Evolutionary conservation across 768 basidiomycete species (phyloP), one percentile per base, ranked within the genome.

Genomic region (Suillus alpinus): DNA sequence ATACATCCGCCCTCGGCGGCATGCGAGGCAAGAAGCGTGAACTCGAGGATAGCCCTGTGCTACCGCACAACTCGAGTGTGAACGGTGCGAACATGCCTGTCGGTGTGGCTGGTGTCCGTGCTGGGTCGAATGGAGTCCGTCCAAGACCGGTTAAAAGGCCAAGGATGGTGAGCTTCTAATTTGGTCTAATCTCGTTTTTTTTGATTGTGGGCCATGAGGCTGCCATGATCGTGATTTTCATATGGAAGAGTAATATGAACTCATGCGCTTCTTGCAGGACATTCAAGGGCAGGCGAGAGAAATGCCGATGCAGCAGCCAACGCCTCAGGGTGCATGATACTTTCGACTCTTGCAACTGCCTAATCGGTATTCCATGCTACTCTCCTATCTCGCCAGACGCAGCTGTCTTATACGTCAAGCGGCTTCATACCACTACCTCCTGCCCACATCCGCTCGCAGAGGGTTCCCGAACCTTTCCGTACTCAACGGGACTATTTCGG

Each of bases 61-160:
- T 60, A 40, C 60, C 67, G 47, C 59, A 70, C 40, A 70, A 69
- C 26, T 64, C 72, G 36, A 60, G 61, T 6, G 56, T 63, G 3
- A 65, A 68, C n/a, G 69, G 67, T 62, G 71, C 71, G 18, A 72
- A 61, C 37, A 61, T 64, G 14, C 63, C 71, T 13, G 59, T 73
- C 31, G 67, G 67, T 37, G 71, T 80, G 16, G 67, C 83, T 16
- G 81, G 81, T 65, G 81, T 86, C 31, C 84, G 84, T 66, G 84
- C 86, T 10, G 88, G 88, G 18, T 78, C 77, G 40, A 79, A 78
- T 8, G 82, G 80, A 50, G 82, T 80, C 14, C 78, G 86, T 59
- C 88, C 89, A 32, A 79, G 89, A 65, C 89, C 89, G 23, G 68
- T 86, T 46, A 92, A 92, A 81, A 91, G 89, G 74, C 88, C 85